Percentiles rank a stretch among this genome's conserved stretches.
Conservation (phyloP, 202 grass and related monocot species). For the Zizania palustris region DNA sequence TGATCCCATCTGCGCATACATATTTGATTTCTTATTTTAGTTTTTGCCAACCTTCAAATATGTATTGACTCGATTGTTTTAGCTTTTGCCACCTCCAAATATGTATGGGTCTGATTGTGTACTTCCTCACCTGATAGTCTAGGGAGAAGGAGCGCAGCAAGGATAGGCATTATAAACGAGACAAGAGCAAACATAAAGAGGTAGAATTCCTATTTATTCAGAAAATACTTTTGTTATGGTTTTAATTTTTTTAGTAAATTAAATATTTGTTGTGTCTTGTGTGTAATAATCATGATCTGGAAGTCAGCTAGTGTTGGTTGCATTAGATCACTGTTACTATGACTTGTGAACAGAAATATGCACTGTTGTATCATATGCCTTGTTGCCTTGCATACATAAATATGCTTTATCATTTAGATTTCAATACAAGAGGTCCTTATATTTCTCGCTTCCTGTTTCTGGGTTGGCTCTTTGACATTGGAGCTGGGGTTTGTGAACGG, state of each 20-base stretch:
- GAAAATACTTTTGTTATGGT: background rate
- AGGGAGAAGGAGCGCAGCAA: slow-evolving; percentile 60
- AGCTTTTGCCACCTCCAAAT: background rate
- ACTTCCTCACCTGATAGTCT: slow-evolving; percentile 38
- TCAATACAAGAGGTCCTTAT: slow-evolving; percentile 58
- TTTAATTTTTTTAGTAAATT: background rate
- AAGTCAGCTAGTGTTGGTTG: slow-evolving; percentile 1
- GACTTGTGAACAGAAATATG: background rate
- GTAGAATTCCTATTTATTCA: slow-evolving; percentile 49
- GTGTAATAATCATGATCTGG: background rate
- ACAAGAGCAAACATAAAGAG: slow-evolving; percentile 56
- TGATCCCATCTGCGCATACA: background rate
- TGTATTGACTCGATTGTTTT: background rate
- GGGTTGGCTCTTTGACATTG: slow-evolving; percentile 98
- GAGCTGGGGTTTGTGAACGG: slow-evolving; percentile 90
- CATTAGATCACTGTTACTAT: slow-evolving; percentile 5
- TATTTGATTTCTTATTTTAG: slow-evolving; percentile 12
- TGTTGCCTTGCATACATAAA: background rate
- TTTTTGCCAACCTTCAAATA: background rate
- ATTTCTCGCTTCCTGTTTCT: slow-evolving; percentile 86
- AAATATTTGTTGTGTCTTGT: background rate
- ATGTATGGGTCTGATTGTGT: background rate
- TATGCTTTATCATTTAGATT: slow-evolving; percentile 21
- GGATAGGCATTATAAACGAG: slow-evolving; percentile 56
- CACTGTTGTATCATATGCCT: background rate